These are phyloP conservation scores for Pyrrhoderma noxium DNA, from an alignment of 1,284 basidiomycete species.

Conservation along the genomic window DNA sequence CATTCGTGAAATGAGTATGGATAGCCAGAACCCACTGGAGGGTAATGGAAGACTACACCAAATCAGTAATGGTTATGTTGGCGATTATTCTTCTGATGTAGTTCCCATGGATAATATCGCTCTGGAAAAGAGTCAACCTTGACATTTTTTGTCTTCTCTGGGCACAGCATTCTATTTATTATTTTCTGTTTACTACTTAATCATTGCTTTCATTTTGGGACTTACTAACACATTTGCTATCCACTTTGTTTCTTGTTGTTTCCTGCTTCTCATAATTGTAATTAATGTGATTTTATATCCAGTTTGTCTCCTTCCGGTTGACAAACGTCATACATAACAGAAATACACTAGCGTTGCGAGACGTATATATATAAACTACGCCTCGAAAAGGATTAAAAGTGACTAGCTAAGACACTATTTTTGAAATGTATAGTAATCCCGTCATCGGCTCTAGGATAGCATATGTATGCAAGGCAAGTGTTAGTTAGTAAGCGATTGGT, in stretches of 20 bases:
- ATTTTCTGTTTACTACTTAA: background rate
- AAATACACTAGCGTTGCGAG: too few relatives aligned
- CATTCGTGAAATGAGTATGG: conserved; percentile 10
- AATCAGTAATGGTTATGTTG: conserved; percentile 24
- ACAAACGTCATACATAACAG: background rate
- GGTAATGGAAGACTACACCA: conserved; percentile 21
- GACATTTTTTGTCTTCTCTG: conserved; percentile 2
- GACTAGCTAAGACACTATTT: background rate
- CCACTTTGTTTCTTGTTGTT: conserved; percentile 3
- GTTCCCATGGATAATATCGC: conserved; percentile 17
- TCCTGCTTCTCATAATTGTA: background rate
- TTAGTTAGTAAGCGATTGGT: background rate
- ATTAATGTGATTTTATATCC: background rate
- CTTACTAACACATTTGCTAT: background rate
- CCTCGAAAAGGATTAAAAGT: too few relatives aligned
- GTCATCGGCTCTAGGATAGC: too few relatives aligned
- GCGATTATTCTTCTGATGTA: conserved; percentile 11
- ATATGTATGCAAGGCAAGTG: too few relatives aligned
- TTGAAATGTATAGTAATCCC: too few relatives aligned
- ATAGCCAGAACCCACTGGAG: conserved; percentile 12
- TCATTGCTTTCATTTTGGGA: background rate
- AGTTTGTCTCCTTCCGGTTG: background rate
- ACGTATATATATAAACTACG: too few relatives aligned
- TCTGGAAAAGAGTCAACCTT: conserved; percentile 19
- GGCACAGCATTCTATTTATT: background rate